These are phyloP conservation scores for Phytophthora fragariae DNA, from an alignment of 352 stramenopile genomes.

Conservation along the genomic window DNA sequence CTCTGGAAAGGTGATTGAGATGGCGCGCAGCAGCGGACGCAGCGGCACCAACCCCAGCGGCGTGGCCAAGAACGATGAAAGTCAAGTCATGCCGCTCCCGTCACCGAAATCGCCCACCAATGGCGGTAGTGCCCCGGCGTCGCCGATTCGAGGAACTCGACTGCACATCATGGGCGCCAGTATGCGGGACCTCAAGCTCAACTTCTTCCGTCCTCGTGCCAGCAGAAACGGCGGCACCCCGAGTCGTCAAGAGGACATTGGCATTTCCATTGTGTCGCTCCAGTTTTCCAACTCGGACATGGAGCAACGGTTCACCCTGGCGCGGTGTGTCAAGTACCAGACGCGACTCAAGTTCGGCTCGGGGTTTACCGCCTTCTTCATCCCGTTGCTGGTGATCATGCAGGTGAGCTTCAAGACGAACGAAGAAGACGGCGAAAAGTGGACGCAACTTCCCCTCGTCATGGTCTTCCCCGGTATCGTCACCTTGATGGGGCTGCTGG, in stretches of 20 bases:
- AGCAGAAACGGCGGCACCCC: conserved; percentile 33
- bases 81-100: conserved; percentile 7
- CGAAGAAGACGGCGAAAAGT: conserved; percentile 59
- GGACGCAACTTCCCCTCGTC: conserved; percentile 74
- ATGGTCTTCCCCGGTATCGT: conserved; percentile 87
- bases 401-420: conserved; percentile 85
- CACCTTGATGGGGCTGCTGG: conserved; percentile 75
- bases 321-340: conserved; percentile 72
- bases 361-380: conserved; percentile 83
- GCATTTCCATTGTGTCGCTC: conserved; percentile 77
- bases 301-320: conserved; percentile 63
- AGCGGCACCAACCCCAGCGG: conserved; percentile 33
- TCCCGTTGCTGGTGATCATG: conserved; percentile 87
- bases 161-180: conserved; percentile 61
- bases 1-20: conserved; percentile 39
- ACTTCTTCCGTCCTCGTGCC: conserved; percentile 66
- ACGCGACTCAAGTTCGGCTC: conserved; percentile 77
- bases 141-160: conserved; percentile 46
- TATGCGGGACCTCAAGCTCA: conserved; percentile 75
- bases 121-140: conserved; percentile 22
- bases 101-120: conserved; percentile 30
- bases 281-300: conserved; percentile 76
- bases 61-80: conserved; percentile 10
- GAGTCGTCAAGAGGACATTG: conserved; percentile 79
- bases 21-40: conserved; percentile 38